phyloP scores from a whole-genome alignment of 228 moss, liverwort and hornwort species.

The Sphagnum fallax region DNA sequence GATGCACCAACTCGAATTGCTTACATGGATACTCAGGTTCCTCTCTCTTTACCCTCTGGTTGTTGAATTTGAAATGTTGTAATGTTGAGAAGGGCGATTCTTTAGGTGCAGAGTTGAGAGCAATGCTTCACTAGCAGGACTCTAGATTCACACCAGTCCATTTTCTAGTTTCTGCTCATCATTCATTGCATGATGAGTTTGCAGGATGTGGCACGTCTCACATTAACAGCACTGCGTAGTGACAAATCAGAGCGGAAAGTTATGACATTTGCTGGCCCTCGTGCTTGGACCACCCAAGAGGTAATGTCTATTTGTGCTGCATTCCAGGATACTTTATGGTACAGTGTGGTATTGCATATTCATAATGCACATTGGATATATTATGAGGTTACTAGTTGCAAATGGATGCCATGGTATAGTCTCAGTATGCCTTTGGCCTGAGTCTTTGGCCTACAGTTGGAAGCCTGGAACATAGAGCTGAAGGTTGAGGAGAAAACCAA shows the following conservation, averaged over 20 bases:
- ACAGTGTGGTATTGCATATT: no score
- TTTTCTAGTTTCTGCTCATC: no score
- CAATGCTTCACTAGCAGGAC: no score
- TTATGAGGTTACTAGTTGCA: no score
- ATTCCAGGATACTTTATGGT: not conserved
- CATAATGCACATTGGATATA: no score
- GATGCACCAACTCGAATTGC: conserved; percentile 97
- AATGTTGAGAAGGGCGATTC: no score
- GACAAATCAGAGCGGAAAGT: conserved; percentile 68
- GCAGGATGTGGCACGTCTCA: conserved; percentile 86
- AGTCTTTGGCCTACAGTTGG: not conserved
- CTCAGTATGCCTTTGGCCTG: not conserved
- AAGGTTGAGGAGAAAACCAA: no score
- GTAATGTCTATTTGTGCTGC: conserved; percentile 19
- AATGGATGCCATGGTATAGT: no score
- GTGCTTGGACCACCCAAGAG: conserved; percentile 99
- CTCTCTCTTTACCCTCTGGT: not conserved
- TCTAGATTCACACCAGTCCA: no score
- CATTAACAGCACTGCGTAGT: conserved; percentile 81
- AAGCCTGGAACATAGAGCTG: not conserved
- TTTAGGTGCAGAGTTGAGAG: no score
- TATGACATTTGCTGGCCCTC: conserved; percentile 91
- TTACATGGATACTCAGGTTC: conserved; percentile 98
- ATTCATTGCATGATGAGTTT: not conserved
- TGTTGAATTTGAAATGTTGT: no score